Evolutionary conservation across 306 rosid genomes (phyloP), one percentile per base, ranked within the genome.

Genomic region (Geum urbanum): DNA sequence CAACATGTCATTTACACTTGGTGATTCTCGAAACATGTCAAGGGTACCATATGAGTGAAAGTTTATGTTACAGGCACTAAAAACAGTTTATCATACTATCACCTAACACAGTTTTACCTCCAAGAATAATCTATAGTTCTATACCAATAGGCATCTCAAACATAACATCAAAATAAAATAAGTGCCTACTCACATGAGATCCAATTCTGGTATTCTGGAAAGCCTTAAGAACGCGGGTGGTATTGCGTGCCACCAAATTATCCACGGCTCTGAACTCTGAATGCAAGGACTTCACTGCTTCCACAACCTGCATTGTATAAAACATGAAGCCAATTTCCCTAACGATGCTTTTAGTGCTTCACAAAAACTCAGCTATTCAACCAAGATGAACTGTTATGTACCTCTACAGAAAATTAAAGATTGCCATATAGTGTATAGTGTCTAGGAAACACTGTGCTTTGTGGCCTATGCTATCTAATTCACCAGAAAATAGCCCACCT

Each of bases 161-260:
- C 47, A 56, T 39, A 9, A 35, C 63, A 56, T 64, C 51, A 27
- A 62, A 58, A 70, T 66, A n/a, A 69, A 18, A 45, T 8, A 69
- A 18, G 48, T 12, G 15, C 48, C 45, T 16, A 77, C 89, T 80
- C 65, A 92, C 98, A 85, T 88, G 96, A 76, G 89, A 86, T 78
- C 98, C 98, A 84, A 92, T 80, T 78, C 96, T 86, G 60, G 86
- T 91, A 72, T 86, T 84, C 73, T 85, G 95, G 76, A 88, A 92
- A 76, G 96, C 95, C 74, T 84, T 81, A 40, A 92, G 92, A 72
- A 86, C 96, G 52, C 89, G 96, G 48, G 72, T 66, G 39, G 92
- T 82, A 74, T 89, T 92, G 80, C 76, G 63, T 10, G 98, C 98
- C 54, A 88, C 96, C 86, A 92, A 80, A 83, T 83, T 77, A 84